A percentile compares a stretch with the other conserved stretches of the same genome.
Conservation (phyloP, 202 grass and related monocot species). For the Schoenoplectus triqueter region DNA sequence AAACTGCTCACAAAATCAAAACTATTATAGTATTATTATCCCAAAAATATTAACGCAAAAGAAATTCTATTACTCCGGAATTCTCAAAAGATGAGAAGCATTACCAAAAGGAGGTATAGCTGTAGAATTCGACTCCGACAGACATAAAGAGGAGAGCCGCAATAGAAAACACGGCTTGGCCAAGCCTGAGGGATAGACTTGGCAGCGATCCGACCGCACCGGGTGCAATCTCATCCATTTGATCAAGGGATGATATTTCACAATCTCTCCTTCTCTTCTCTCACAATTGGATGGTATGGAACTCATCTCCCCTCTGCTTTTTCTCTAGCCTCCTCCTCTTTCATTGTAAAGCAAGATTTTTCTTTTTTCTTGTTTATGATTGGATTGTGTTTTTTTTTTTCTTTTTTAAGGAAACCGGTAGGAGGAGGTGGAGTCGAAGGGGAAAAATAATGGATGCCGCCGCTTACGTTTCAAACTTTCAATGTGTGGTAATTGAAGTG, state of each 20-base stretch:
- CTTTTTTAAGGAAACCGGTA: slow-evolving; percentile 13
- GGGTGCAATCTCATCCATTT: slow-evolving; percentile 48
- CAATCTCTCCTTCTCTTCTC: slow-evolving; percentile 19
- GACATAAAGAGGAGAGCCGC: slow-evolving; percentile 94
- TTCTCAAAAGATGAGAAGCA: slow-evolving; percentile 29
- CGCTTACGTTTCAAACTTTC: not conserved
- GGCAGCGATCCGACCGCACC: slow-evolving; percentile 69
- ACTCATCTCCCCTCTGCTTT: slow-evolving; percentile 20
- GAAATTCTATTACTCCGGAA: not conserved
- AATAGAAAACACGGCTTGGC: slow-evolving; percentile 82
- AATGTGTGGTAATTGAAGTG: slow-evolving; percentile 27
- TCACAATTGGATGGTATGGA: slow-evolving; percentile 11
- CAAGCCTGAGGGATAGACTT: slow-evolving; percentile 75
- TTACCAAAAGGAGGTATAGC: slow-evolving; percentile 91
- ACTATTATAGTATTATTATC: slow-evolving; percentile 1
- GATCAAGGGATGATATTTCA: slow-evolving; percentile 3
- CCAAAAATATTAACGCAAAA: not conserved
- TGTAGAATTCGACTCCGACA: slow-evolving; percentile 92
- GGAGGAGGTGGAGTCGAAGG: not conserved
- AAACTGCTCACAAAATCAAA: slow-evolving; percentile 54
- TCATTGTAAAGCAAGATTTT: slow-evolving; percentile 19
- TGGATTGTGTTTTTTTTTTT: not conserved
- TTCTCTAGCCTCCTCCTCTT: slow-evolving; percentile 31
- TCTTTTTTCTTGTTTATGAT: not conserved
- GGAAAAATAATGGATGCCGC: not conserved